phyloP scores from a whole-genome alignment of 2,329 filamentous ascomycete genomes.

The Periconia sp. region DNA sequence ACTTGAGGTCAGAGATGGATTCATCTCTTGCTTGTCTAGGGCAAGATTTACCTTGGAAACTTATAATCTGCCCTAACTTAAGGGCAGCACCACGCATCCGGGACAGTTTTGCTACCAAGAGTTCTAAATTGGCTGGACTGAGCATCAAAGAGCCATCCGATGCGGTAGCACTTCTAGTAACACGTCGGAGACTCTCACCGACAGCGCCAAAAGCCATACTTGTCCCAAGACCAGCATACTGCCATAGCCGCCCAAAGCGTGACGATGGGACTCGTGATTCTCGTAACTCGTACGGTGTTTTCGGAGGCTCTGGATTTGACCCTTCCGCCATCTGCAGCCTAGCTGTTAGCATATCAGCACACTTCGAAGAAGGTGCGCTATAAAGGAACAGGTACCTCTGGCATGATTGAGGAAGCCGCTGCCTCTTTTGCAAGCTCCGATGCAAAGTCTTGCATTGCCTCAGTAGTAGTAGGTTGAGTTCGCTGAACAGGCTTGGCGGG shows the following conservation, averaged over 20 bases:
- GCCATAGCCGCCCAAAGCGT: conserved; percentile 86
- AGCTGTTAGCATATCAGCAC: conserved; percentile 57
- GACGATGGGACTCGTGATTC: conserved; percentile 92
- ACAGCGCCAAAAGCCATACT: conserved; percentile 95
- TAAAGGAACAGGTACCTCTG: conserved; percentile 29
- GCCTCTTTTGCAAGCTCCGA: conserved; percentile 55
- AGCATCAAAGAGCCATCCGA: conserved; percentile 79
- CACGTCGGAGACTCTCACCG: conserved; percentile 80
- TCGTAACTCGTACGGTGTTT: conserved; percentile 69
- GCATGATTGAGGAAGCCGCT: conserved; percentile 28
- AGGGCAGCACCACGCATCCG: conserved; percentile 97
- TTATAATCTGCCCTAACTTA: conserved; percentile 97
- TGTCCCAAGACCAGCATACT: conserved; percentile 90
- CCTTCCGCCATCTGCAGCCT: conserved; percentile 39
- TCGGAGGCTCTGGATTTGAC: conserved; percentile 31
- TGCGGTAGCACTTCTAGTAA: conserved; percentile 68
- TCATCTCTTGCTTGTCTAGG: background rate
- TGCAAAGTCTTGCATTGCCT: conserved; percentile 54
- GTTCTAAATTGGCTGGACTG: conserved; percentile 88
- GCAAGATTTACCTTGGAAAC: conserved; percentile 71
- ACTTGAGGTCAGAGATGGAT: conserved; percentile 1
- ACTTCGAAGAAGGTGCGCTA: conserved; percentile 8
- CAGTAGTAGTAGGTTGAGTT: conserved; percentile 22
- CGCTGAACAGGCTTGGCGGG: conserved; percentile 10
- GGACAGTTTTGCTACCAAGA: conserved; percentile 89